These are phyloP conservation scores for Paramecium primaurelia DNA, from an alignment of 73 alveolate species.

Conservation along the genomic window DNA sequence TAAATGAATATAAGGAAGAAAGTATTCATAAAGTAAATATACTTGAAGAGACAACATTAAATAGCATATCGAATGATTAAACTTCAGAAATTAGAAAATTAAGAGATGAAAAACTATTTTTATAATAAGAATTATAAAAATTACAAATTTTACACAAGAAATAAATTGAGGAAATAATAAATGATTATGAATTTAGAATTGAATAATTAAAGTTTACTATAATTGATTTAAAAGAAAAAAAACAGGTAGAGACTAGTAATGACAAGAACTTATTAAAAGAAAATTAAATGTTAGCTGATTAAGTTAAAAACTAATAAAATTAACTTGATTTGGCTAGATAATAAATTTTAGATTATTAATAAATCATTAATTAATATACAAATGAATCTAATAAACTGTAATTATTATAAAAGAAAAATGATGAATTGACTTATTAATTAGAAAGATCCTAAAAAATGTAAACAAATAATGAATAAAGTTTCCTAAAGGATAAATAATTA, in stretches of 20 bases:
- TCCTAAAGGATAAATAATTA: no score
- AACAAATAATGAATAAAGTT: no score
- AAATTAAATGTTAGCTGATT: background rate
- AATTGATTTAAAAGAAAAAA: background rate
- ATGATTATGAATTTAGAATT: background rate
- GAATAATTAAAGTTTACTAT: background rate
- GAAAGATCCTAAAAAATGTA: background rate
- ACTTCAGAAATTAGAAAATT: background rate
- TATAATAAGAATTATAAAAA: background rate
- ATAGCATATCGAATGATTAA: background rate
- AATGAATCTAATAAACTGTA: background rate
- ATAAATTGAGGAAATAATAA: background rate
- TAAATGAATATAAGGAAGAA: background rate
- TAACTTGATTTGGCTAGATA: no score
- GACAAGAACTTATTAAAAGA: background rate
- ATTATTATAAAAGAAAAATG: background rate
- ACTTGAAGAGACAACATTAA: background rate
- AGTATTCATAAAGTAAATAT: background rate
- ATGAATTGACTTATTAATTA: background rate
- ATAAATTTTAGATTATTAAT: background rate
- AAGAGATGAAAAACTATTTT: background rate
- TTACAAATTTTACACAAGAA: background rate
- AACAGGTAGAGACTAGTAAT: background rate
- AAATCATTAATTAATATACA: no score
- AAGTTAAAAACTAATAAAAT: background rate